Conservation (phyloP, 306 rosid genomes). For the Acacia confusa region DNA sequence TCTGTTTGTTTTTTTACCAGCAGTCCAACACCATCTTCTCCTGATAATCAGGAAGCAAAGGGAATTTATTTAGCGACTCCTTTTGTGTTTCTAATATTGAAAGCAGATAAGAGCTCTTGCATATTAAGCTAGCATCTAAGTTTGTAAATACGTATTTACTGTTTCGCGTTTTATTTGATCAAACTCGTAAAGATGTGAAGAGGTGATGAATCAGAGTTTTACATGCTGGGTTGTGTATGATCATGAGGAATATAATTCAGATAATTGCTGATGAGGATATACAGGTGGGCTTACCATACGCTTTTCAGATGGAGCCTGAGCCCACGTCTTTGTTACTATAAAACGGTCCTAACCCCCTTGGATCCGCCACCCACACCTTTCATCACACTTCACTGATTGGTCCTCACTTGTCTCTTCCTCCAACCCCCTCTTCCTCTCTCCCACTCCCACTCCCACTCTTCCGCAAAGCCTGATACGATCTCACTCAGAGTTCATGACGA, state of each 20-base stretch:
- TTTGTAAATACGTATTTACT: too few relatives aligned
- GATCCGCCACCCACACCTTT: not conserved
- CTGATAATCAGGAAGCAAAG: too few relatives aligned
- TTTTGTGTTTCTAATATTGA: not conserved
- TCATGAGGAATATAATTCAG: too few relatives aligned
- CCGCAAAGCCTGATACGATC: too few relatives aligned
- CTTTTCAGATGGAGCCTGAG: not conserved
- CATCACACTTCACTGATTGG: not conserved
- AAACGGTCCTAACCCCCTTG: not conserved
- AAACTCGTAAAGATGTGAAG: too few relatives aligned
- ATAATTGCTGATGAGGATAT: not conserved
- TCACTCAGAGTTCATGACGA: slow-evolving; percentile 9
- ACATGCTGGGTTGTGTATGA: too few relatives aligned
- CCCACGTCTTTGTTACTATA: not conserved
- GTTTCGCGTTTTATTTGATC: too few relatives aligned
- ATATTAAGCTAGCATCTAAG: not conserved
- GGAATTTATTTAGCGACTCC: not conserved
- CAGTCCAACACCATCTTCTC: too few relatives aligned
- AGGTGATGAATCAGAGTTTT: not conserved
- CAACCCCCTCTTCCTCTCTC: not conserved
- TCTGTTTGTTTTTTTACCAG: too few relatives aligned
- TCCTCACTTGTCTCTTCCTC: slow-evolving; percentile 23
- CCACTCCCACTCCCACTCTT: not conserved
- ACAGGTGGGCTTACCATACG: not conserved
- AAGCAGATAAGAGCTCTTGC: not conserved